These are phyloP conservation scores for Trichaptum fuscoviolaceum DNA, from an alignment of 768 basidiomycete species.

Conservation along the genomic window DNA sequence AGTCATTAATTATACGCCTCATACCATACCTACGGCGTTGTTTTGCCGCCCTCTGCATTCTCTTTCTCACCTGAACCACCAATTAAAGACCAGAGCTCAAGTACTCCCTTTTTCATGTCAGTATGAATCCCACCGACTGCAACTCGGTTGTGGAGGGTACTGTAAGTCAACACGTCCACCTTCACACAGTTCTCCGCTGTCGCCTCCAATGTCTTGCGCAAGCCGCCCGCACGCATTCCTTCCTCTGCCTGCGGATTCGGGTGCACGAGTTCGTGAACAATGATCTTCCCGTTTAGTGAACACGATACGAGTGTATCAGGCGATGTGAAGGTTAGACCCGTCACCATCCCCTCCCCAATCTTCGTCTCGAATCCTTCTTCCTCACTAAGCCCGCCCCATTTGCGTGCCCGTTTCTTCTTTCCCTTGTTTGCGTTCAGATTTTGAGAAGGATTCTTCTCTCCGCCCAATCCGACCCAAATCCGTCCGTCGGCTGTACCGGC, in stretches of 20 bases:
- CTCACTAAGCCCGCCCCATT: constrained; percentile 65
- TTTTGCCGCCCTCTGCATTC: neutral
- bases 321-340: constrained; percentile 40
- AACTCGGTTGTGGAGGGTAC: constrained; percentile 30
- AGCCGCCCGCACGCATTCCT: neutral
- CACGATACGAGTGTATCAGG: constrained; percentile 45
- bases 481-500: constrained; percentile 76
- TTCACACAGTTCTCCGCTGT: neutral
- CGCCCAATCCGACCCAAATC: constrained; percentile 63
- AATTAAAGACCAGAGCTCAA: constrained; percentile 52
- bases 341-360: constrained; percentile 49
- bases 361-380: constrained; percentile 41
- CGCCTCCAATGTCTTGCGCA: neutral
- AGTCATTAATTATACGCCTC: no score
- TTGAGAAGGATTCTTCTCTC: constrained; percentile 40
- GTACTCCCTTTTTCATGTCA: constrained; percentile 48
- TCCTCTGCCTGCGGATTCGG: neutral
- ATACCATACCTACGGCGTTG: no score
- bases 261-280: constrained; percentile 31
- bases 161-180: neutral
- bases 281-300: constrained; percentile 56
- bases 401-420: constrained; percentile 52
- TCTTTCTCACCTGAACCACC: neutral
- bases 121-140: constrained; percentile 57
- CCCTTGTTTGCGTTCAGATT: neutral